Evolutionary conservation across 306 rosid species (phyloP), one percentile per base, ranked within the genome.

Genomic region (Cicer yamashitae): DNA sequence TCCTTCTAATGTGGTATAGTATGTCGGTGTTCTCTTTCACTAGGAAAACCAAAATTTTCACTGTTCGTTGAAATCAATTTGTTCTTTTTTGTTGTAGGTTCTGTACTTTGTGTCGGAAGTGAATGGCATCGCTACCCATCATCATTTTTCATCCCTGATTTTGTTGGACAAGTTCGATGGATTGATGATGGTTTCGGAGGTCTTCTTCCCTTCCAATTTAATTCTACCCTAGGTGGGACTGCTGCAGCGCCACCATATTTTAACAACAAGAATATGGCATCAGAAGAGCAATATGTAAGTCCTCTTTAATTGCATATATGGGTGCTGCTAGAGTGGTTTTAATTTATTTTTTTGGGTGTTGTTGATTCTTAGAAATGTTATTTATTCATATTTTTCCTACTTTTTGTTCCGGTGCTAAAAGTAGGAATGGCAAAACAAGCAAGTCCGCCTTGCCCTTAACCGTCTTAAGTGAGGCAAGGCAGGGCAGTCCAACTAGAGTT

Each of bases 61-160:
- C 60, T 13, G 25, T 80, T 7, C 25, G 25, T 34, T 58, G 44
- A 75, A 22, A 20, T 25, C 17, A 51, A 53, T 69, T 40, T 45
- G 43, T 8, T 59, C 11, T 44, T 45, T 46, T 53, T 22, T n/a
- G 20, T 84, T 82, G 74, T 89, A 92, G 99, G 85, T 77, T 80
- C 99, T 84, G 85, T 89, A 30, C 83, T 96, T 9, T 96, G 99
- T 56, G 92, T 96, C 59, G 99, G 99, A 79, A 89, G 96, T 57
- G 99, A 92, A 82, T 96, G 99, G 98, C 97, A 96, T 67, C 93
- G 98, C 7, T 96, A 74, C 71, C 99, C 99, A 14, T 96, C 99
- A 11, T 96, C 98, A 7, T 96, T 96, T 85, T 88, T 96, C 4
- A 37, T 92, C 81, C 99, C 99, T 12, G 85, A 87, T 71, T 92